A percentile compares a stretch with the other conserved stretches of the same genome.
These are phyloP conservation scores for Albugo laibachii DNA, from an alignment of 352 stramenopile species.

Conservation along the genomic window DNA sequence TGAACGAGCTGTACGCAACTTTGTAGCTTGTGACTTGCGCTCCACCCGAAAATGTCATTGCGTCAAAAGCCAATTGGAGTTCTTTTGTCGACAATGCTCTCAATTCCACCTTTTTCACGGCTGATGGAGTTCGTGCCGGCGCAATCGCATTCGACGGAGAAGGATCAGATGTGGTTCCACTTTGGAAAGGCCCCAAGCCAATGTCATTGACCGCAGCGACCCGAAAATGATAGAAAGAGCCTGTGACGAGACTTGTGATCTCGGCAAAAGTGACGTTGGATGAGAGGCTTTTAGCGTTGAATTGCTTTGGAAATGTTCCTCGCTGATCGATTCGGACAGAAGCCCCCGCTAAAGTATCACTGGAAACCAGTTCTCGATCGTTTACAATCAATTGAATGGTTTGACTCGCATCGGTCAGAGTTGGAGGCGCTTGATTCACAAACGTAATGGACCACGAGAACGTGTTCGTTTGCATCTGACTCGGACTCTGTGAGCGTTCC, in stretches of 20 bases:
- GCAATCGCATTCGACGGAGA: slow-evolving; percentile 5
- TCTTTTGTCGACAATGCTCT: slow-evolving; percentile 15
- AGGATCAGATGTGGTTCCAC: no score
- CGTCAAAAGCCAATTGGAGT: slow-evolving; percentile 38
- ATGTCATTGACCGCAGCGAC: slow-evolving; percentile 70
- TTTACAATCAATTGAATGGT: slow-evolving; percentile 18
- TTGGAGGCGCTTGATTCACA: slow-evolving; percentile 23
- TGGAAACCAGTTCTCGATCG: slow-evolving; percentile 15
- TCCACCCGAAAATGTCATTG: slow-evolving; percentile 31
- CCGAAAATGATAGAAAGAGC: slow-evolving; percentile 50
- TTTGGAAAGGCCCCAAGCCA: slow-evolving; percentile 40
- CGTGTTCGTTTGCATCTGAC: slow-evolving; percentile 26
- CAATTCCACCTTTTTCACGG: slow-evolving; percentile 22
- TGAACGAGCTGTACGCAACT: slow-evolving; percentile 15
- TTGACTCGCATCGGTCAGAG: not conserved
- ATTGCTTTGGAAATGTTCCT: slow-evolving; percentile 18
- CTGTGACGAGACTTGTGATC: slow-evolving; percentile 29
- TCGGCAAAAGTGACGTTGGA: slow-evolving; percentile 9
- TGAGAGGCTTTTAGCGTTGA: slow-evolving; percentile 14
- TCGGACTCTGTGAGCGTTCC: slow-evolving; percentile 27
- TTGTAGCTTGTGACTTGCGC: slow-evolving; percentile 30
- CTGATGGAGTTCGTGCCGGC: slow-evolving; percentile 27
- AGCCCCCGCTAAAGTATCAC: slow-evolving; percentile 12
- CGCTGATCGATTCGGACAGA: slow-evolving; percentile 7
- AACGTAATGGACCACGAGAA: slow-evolving; percentile 86